Base-by-base conservation (phyloP, 2,329 filamentous ascomycete species). In the Incumbomyces lentus region DNA sequence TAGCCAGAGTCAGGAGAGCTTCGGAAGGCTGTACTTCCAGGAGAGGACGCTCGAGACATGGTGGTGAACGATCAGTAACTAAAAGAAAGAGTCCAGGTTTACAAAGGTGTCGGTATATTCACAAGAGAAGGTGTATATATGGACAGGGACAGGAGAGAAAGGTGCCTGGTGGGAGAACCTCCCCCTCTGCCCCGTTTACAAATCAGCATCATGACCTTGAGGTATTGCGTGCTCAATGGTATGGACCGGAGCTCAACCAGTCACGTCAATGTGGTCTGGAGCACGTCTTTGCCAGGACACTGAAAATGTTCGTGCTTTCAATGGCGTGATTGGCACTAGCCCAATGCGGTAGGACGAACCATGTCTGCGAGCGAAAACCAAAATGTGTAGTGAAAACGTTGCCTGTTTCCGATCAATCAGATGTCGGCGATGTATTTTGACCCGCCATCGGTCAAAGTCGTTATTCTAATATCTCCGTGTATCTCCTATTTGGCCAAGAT, bases 1-100 rank as follows among this genome's bases (percentile, higher is more conserved):
- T 95, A 95, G 53, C 90, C 90, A 31, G 90, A 95, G 67, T 94
- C 87, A 43, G 60, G 61, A 52, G 75, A 73, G 49, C 44, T 40
- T 44, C 65, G 62, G 40, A 60, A 49, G 32, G 50, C 59, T 49
- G 66, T 65, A 19, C 52, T 52, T 44, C 64, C 64, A 8, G 38
- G 49, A 22, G 36, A 43, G 29, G 49, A 48, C 36, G 47, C 41
- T 52, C 48, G 48, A 45, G 42, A 50, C 49, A 45, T 51, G 54
- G 32, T 41, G 40, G 40, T 41, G 45, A 29, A 47, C 48, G 35
- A 44, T 29, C 33, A 44, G 29, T 46, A 47, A n/a, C 31, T 32
- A 31, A 30, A 22, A 38, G 19, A 22, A 11, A 38, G 26, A 34
- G 44, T 30, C 30, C 29, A 40, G 40, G 18, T 26, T 29, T 22